Base-by-base conservation (phyloP, 441 rosid genomes). In the Aquilaria agallochum region DNA sequence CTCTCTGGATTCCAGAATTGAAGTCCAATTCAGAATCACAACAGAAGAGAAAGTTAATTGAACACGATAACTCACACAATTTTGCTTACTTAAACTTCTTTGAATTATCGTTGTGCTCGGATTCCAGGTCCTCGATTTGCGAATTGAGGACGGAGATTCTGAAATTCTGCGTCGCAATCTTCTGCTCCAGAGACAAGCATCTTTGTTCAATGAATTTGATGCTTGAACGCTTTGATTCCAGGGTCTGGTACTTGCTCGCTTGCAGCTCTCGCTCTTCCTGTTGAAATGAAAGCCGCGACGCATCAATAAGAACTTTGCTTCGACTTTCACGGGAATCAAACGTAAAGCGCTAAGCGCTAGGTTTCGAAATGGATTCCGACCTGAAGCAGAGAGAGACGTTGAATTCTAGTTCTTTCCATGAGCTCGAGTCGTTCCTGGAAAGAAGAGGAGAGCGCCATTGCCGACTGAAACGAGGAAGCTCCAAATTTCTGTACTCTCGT, bases 251-350 rank as follows among this genome's bases (percentile, higher is more conserved):
- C 60, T 78, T 82, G 67, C 56, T 70, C 9, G 60, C 78, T 72
- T 85, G 90, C 65, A 76, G 31, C 53, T 85, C 90, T 68, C 78
- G 89, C 89, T 89, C 96, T 14, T 74, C 86, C 90, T 88, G 77
- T 67, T 67, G 51, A 55, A 1, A 65, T 45, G 34, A n/a, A 34
- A 10, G 34, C 5, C 2, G 42, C 50, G 34, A 68, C 40, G 50
- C 8, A 61, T n/a, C 46, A 2, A 32, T 6, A 14, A 13, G 9
- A 10, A 4, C 42, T 45, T 11, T 30, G 9, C n/a, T 5, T 31
- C 9, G 20, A 11, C 31, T 63, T 58, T 64, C 66, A 34, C 50
- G 31, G 58, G 3, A 65, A 63, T 10, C 67, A 67, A 67, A 72
- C 58, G 20, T 34, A 57, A 47, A 36, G 50, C 2, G 9, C 44